Evolutionary conservation across 2,329 filamentous ascomycete species (phyloP), one percentile per base, ranked within the genome.

Genomic region (Amphichorda felina): DNA sequence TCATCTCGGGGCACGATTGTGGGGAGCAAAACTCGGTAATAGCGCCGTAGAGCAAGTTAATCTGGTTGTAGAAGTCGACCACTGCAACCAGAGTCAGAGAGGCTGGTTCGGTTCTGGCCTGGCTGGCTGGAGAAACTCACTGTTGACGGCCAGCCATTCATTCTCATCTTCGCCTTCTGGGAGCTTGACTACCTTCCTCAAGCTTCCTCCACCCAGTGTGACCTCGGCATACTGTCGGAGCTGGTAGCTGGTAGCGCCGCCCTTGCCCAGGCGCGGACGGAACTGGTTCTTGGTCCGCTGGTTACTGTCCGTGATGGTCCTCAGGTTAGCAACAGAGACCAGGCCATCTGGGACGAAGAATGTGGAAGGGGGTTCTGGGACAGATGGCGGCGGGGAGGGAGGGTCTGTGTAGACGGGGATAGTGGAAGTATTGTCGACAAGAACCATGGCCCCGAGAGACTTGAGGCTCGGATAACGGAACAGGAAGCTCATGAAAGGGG

Each of bases 21-120:
- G 91, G 89, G 18, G 91, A 96, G 69, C 91, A 98, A 63, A 98
- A 98, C 56, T 98, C 91, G 40, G 91, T 98, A 55, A 98, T 98
- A 45, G 91, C 91, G 40, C 93, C 93, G 58, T 98, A 98, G 40
- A 98, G 79, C 25, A 98, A 74, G 63, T 98, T 98, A 68, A 98
- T 94, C 63, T 98, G 91, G 67, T 98, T 98, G 75, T 98, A 98
- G 63, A 98, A 98, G 63, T 98, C 91, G 66, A 98, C 91, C 66
- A 98, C 88, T 94, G 47, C 17, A 17, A 8, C n/a, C 11, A 16
- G 17, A 22, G 24, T 25, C 17, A 24, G 11, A 36, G 29, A 26
- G 34, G n/a, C 14, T 22, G 14, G 10, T 33, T 21, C 6, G 16
- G n/a, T 16, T 30, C 28, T 30, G n/a, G 4, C 28, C 4, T 5